Base-by-base conservation (phyloP, 2,329 filamentous ascomycete species). In the Mycosphaerella sp. region DNA sequence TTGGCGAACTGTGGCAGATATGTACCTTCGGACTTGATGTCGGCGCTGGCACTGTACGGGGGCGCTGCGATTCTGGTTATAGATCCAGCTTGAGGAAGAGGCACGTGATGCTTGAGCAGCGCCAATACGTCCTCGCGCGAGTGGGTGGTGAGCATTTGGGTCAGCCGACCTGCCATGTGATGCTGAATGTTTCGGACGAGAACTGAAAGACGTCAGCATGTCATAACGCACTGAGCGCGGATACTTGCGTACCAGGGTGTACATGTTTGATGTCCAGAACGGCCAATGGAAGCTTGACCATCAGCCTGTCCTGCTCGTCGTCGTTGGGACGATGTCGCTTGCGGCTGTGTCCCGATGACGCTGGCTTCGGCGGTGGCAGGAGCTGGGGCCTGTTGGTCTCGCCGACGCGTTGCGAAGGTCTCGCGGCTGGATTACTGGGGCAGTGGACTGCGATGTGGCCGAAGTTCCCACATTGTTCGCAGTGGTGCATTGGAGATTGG, bases 401-500 rank as follows among this genome's bases (percentile, higher is more conserved):
- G 17, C 39, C 38, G 17, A 12, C 31, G 29, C 32, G 40, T 32
- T 17, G 17, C 26, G 26, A 29, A 29, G 6, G 26, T 4, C 26
- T 12, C n/a, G 48, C 40, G 3, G 7, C 29, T 9, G 63, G 59
- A 14, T 58, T 45, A 39, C 51, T 26, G 5, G 63, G 61, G 39
- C 63, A 66, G 55, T 62, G 62, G 39, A 52, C 46, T 17, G 58
- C 48, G 21, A 61, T n/a, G 34, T 66, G 63, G 14, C 63, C 63
- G 11, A 29, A 31, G n/a, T 56, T 36, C 4, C 42, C 36, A 54
- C 63, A 66, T 11, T 55, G 54, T n/a, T 12, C 39, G 44, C 63
- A 66, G 5, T 50, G 11, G 11, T 56, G 31, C 11, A 61, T 14
- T 1, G 46, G 34, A 1, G 36, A 14, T 21, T 40, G 10, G 39